phyloP scores from a whole-genome alignment of 164 flowering plant genomes.

The Hamamelis virginiana region DNA sequence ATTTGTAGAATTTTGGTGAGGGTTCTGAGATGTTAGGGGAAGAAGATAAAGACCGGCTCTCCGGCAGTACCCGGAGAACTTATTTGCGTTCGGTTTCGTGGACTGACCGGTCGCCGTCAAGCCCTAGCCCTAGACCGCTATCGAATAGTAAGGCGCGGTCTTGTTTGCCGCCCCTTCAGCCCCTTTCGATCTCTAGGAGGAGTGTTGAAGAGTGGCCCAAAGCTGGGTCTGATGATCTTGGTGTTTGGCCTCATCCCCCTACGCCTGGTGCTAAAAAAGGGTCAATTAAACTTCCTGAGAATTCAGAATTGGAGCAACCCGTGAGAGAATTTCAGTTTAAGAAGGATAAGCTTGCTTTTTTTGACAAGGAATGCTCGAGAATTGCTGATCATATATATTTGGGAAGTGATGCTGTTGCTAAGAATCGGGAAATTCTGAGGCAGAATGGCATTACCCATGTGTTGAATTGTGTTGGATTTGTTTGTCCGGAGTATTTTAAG shows the following conservation, averaged over 20 bases:
- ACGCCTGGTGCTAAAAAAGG: constrained; percentile 45
- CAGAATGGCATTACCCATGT: constrained; percentile 80
- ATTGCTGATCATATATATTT: constrained; percentile 72
- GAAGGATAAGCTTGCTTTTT: constrained; percentile 78
- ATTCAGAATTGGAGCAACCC: constrained; percentile 18
- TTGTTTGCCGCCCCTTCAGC: constrained; percentile 65
- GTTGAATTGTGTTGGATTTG: constrained; percentile 88
- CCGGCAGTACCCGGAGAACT: constrained; percentile 34
- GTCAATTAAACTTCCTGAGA: constrained; percentile 12
- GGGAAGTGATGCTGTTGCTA: constrained; percentile 80
- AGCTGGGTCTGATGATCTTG: constrained; percentile 78
- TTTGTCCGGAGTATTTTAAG: constrained; percentile 85
- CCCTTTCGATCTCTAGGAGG: constrained; percentile 54
- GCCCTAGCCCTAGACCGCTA: constrained; percentile 37
- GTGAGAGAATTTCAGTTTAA: constrained; percentile 49
- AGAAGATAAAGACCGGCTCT: constrained; percentile 28
- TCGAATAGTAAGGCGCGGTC: constrained; percentile 40
- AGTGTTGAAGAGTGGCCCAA: constrained; percentile 69
- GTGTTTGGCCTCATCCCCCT: constrained; percentile 62
- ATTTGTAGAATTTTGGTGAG: constrained; percentile 14
- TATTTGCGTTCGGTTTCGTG: constrained; percentile 71
- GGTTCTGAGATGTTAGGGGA: constrained; percentile 41
- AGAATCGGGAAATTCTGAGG: constrained; percentile 58
- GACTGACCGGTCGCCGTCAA: constrained; percentile 61
- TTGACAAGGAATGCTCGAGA: constrained; percentile 79